Base-by-base conservation (phyloP, 345 rosid species). In the Orychophragmus violaceus region DNA sequence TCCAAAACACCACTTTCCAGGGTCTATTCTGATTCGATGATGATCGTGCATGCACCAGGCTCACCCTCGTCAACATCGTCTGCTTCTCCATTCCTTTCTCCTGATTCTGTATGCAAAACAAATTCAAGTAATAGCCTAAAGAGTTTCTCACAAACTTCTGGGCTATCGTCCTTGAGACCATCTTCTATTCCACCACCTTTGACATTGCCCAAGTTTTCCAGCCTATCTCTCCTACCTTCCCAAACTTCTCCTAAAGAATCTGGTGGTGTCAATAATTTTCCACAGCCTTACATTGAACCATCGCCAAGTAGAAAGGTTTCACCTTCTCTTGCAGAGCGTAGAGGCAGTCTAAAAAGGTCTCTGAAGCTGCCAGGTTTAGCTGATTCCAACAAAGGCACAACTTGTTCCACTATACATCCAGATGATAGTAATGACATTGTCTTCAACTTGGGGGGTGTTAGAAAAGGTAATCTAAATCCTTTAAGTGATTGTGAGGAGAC, bases 11-110 rank as follows among this genome's bases (percentile, higher is more conserved):
- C 76, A 28, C 87, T 95, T 56, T 79, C 97, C 28, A 83, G 99
- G 66, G 86, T 89, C 33, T 89, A 89, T 75, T 95, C 99, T 30
- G 97, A 91, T 71, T 91, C 96, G 7, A 89, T 87, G 99, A 85
- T 91, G 91, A 78, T 86, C 23, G 87, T 87, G 53, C 96, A 79
- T 66, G 62, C 76, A 9, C 71, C 81, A 39, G 78, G 87, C 50
- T 84, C 96, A 46, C 86, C 89, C 32, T 82, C 89, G 5, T 71
- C 76, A 32, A 62, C 89, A 27, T 80, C 85, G 9, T 82, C 87
- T 48, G 81, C 90, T 63, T 85, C 96, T 68, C 83, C 88, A 55
- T 87, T 75, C 74, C 88, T 79, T 59, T 87, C 97, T 68, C 91
- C 95, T 8, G 87, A 87, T 78, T 88, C 95, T 21, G 68, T 84